Evolutionary conservation across 257 asterid species (phyloP), one percentile per base, ranked within the genome.

Genomic region (Fraxinus excelsior): DNA sequence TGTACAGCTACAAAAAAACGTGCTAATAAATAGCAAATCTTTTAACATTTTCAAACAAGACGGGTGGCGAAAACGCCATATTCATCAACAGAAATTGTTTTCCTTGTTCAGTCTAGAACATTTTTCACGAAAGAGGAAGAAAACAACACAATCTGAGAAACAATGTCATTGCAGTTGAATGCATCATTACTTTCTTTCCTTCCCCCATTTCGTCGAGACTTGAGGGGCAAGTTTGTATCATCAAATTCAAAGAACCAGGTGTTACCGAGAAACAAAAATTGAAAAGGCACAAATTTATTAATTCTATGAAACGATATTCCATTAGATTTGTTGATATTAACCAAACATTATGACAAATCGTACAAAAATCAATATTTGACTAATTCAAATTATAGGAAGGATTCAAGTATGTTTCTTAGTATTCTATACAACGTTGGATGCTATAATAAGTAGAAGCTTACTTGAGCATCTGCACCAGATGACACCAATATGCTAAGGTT

Each of bases 391-490:
- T 62, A 62, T 8, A 26, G 34, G 3, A 60, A 60, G 35, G 34
- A 60, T 14, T 60, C 31, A 10, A 1, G 9, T 60, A 60, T 58
- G 67, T 8, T 60, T 7, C 7, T 62, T 12, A 11, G 16, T 62
- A 26, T 10, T 21, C 13, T 25, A 7, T 62, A 62, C 18, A 25
- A 23, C 18, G 34, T 26, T 25, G 68, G 8, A 23, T 60, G 16
- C 16, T 2, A 10, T 1, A 26, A 62, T 25, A 62, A 14, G 28
- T 31, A 70, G 68, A 34, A 28, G 56, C 70, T 80, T 21, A 84
- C 95, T 88, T 90, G 95, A 31, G 95, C 87, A 88, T 90, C 95
- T 64, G 95, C 91, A 78, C 95, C 95, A 0, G 95, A 90, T 29
- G 95, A 90, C 78, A 90, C 95, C 16, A 90, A 82, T 71, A 84